Conservation (phyloP, 108 stramenopile species). For the Cyclotella baltica region DNA sequence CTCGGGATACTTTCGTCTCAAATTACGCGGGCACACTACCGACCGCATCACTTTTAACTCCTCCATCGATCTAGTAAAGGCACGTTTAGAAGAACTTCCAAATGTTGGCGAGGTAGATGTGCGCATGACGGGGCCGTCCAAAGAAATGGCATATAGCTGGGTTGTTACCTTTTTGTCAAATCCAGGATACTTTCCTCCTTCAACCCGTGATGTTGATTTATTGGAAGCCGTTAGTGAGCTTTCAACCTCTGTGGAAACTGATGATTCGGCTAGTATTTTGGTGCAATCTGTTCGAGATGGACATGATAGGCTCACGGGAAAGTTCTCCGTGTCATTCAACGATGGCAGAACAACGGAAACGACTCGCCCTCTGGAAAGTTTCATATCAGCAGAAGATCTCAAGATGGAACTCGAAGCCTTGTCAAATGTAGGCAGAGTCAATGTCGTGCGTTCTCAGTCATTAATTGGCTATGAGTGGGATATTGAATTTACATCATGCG, state of each 20-base stretch:
- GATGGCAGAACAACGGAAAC: slow-evolving; percentile 30
- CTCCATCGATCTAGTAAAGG: slow-evolving; percentile 68
- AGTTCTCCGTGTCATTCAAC: slow-evolving; percentile 64
- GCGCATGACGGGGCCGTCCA: slow-evolving; percentile 58
- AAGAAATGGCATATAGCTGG: slow-evolving; percentile 80
- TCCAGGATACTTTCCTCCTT: slow-evolving; percentile 83
- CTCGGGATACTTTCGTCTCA: slow-evolving; percentile 71
- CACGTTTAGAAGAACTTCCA: slow-evolving; percentile 71
- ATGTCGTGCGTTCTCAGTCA: slow-evolving; percentile 55
- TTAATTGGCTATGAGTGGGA: slow-evolving; percentile 73
- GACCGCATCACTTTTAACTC: slow-evolving; percentile 81
- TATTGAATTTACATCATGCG: slow-evolving; percentile 78
- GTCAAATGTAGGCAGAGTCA: slow-evolving; percentile 69
- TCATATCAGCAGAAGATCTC: slow-evolving; percentile 68
- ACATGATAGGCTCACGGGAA: slow-evolving; percentile 56
- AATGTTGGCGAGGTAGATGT: slow-evolving; percentile 83
- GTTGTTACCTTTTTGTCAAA: slow-evolving; percentile 79
- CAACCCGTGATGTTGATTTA: slow-evolving; percentile 62
- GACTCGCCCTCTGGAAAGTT: slow-evolving; percentile 57
- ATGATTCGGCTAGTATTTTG: slow-evolving; percentile 22
- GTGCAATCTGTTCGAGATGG: slow-evolving; percentile 36
- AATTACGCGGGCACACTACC: slow-evolving; percentile 69
- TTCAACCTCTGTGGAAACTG: slow-evolving; percentile 37
- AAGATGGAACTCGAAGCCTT: slow-evolving; percentile 68
- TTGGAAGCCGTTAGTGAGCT: slow-evolving; percentile 51